These are phyloP conservation scores for Exophiala dermatitidis DNA, from an alignment of 2,329 filamentous ascomycete genomes.

Conservation along the genomic window DNA sequence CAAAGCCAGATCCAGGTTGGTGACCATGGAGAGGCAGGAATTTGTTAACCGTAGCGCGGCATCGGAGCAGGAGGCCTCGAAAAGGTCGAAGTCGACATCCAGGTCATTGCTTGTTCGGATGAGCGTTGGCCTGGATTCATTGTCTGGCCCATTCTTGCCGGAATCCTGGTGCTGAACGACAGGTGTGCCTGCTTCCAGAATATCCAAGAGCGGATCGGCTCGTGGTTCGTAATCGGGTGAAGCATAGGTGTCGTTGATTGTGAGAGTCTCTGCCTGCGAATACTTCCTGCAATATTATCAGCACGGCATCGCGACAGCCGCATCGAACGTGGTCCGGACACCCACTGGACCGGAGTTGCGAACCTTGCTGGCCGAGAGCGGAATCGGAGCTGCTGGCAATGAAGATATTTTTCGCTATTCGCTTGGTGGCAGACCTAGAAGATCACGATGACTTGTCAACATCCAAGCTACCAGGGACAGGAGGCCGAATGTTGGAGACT, in stretches of 20 bases:
- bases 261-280: too few species aligned
- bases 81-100: constrained; percentile 3
- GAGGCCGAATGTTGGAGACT: too few species aligned
- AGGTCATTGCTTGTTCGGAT: background rate
- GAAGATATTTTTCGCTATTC: too few species aligned
- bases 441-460: too few species aligned
- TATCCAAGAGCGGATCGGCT: background rate
- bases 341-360: too few species aligned
- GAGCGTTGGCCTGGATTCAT: background rate
- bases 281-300: too few species aligned
- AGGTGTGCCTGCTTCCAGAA: background rate
- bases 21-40: background rate
- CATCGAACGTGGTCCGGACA: too few species aligned
- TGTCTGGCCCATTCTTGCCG: background rate
- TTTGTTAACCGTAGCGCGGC: background rate
- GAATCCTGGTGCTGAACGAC: background rate
- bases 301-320: too few species aligned
- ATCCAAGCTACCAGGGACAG: too few species aligned
- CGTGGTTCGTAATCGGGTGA: background rate
- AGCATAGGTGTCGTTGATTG: background rate
- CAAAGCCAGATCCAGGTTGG: background rate
- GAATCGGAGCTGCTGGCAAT: too few species aligned
- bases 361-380: too few species aligned
- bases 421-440: too few species aligned
- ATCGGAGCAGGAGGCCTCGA: constrained; percentile 1